Evolutionary conservation across 306 rosid genomes (phyloP).

Genomic region (Rubus idaeus): DNA sequence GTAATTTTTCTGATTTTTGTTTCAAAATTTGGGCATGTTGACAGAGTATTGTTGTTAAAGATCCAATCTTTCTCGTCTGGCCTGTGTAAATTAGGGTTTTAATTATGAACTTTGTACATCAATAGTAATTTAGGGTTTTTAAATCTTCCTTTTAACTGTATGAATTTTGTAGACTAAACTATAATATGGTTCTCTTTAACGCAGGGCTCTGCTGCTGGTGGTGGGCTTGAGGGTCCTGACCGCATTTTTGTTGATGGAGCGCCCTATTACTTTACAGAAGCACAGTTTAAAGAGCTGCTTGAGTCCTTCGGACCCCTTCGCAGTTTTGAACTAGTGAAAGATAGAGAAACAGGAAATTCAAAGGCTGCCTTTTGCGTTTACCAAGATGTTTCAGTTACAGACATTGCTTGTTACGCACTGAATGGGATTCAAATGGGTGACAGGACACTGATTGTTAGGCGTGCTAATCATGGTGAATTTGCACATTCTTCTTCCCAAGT

Average conservation of each 20-base stretch:
- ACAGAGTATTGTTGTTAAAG: not conserved
- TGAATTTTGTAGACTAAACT: not conserved
- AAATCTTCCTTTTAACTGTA: no score
- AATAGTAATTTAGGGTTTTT: no score
- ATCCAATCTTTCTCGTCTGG: not conserved
- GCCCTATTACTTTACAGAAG: conserved; percentile 92
- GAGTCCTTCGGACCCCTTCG: conserved; percentile 95
- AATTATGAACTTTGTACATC: no score
- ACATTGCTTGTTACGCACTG: conserved; percentile 91
- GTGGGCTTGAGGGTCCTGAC: conserved; percentile 97
- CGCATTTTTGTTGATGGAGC: conserved; percentile 94
- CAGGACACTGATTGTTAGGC: conserved; percentile 62
- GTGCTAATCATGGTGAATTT: conserved; percentile 76
- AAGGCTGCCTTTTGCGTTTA: conserved; percentile 91
- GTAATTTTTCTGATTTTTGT: no score
- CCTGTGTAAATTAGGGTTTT: not conserved
- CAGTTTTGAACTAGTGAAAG: conserved; percentile 91
- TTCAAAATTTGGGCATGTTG: not conserved
- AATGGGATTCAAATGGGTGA: conserved; percentile 32
- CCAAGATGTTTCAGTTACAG: conserved; percentile 95
- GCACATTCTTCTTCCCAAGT: not conserved
- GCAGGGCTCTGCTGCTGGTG: conserved; percentile 94
- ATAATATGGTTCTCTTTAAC: conserved; percentile 28
- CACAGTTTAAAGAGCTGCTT: conserved; percentile 79
- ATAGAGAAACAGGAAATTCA: conserved; percentile 88